Base-by-base conservation (phyloP, 2,329 filamentous ascomycete genomes). In the Fusarium sp. region DNA sequence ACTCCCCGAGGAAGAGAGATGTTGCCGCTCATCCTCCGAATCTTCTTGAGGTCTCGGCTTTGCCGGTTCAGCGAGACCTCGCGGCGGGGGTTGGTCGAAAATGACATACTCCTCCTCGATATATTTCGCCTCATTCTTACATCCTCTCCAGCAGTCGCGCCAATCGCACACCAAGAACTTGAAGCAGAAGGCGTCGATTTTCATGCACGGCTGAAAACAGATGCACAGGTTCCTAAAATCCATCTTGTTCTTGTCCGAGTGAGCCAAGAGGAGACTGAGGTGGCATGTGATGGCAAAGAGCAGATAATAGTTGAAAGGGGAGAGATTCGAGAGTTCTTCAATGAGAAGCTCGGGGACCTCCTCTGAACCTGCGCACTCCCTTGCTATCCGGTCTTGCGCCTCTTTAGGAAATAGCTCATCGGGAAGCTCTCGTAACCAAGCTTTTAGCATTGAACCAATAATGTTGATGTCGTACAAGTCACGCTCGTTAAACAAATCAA, bases 231-330 rank as follows among this genome's bases (percentile, higher is more conserved):
- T 97, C 73, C 92, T 88, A 74, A 94, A 97, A 74, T 96, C 92
- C 94, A 98, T 98, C 80, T 96, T 97, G 84, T 97, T 98, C 81
- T 94, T 93, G 65, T 96, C 92, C 24, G 93, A 91, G 75, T 96
- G 94, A 1, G 92, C 93, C 68, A 97, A 88, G 9, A 98, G 84
- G 25, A 97, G 85, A 70, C 93, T 97, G 44, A 98, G 88, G 72
- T 98, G 94, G 77, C 94, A 97, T 31, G 94, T 98, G 69, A 97
- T 97, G 70, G 94, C 94, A 75, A 98, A 98, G 6, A 98, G 87
- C 12, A 98, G 89, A 73, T 98, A 97, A 78, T 98, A 98, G 78
- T 97, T 96, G 82, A 95, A 97, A 0, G 94, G 94, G 7, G 94
- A 91, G n/a, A 98, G 83, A 69, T 92, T 93, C 2, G 94, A 97